phyloP scores from a whole-genome alignment of 2,329 filamentous ascomycete species.

The Fragosphaeria purpurea region DNA sequence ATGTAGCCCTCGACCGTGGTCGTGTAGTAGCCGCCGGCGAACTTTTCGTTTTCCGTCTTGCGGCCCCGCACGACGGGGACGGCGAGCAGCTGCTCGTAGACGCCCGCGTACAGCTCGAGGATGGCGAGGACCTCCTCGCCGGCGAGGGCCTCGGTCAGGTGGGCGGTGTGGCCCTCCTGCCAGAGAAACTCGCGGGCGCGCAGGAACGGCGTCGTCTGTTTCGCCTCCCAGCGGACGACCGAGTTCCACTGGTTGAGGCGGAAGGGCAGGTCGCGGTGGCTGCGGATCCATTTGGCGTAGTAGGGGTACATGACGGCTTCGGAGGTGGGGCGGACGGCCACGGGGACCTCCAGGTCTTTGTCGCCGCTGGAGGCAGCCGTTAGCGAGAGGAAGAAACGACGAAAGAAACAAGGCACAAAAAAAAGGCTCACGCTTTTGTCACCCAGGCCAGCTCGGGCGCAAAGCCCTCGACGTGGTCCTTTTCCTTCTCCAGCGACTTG shows the following conservation, averaged over 20 bases:
- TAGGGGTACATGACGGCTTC: constrained; percentile 89
- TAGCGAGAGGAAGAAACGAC: constrained; percentile 9
- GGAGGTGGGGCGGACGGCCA: constrained; percentile 58
- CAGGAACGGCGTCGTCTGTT: constrained; percentile 80
- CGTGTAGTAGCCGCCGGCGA: constrained; percentile 92
- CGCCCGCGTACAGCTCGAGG: constrained; percentile 79
- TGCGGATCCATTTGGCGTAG: constrained; percentile 94
- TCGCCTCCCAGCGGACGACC: constrained; percentile 85
- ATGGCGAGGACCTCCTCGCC: constrained; percentile 85
- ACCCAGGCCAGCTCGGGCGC: constrained; percentile 88
- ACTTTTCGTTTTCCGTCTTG: constrained; percentile 98
- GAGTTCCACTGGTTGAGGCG: constrained; percentile 97
- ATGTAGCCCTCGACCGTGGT: constrained; percentile 97
- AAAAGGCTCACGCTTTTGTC: constrained; percentile 56
- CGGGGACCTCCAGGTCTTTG: constrained; percentile 76
- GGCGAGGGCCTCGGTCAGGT: constrained; percentile 73
- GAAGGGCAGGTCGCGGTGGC: constrained; percentile 86
- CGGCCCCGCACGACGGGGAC: constrained; percentile 87
- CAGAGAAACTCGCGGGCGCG: constrained; percentile 92
- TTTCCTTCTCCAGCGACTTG: constrained; percentile 79
- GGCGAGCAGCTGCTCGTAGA: constrained; percentile 89
- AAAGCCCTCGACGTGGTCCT: constrained; percentile 98
- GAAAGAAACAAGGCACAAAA: constrained; percentile 7
- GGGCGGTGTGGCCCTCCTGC: constrained; percentile 92
- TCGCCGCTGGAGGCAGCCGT: constrained; percentile 53